Conservation (phyloP, 192 early-diverging fungal species). For the Phycomyces blakesleeanus region DNA sequence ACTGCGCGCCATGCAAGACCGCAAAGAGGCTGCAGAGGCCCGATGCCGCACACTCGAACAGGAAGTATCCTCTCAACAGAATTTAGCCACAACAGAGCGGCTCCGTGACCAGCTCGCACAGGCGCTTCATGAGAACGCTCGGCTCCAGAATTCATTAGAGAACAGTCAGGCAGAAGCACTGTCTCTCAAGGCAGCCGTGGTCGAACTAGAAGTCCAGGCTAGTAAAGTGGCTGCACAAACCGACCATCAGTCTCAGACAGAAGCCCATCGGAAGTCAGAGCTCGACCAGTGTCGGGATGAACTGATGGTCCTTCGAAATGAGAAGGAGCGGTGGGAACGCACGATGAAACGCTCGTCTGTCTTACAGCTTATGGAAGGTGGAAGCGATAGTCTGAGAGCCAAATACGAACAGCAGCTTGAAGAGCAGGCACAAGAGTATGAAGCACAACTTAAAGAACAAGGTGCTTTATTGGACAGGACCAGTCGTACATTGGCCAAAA, state of each 20-base stretch:
- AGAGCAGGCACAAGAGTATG: slow-evolving; percentile 33
- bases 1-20: slow-evolving; percentile 17
- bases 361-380: slow-evolving; percentile 35
- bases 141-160: slow-evolving; percentile 4
- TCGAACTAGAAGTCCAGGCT: slow-evolving; percentile 31
- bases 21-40: slow-evolving; percentile 11
- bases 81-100: no score
- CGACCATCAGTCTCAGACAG: slow-evolving; percentile 6
- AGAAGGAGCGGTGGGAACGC: slow-evolving; percentile 38
- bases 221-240: slow-evolving; percentile 25
- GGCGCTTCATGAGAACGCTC: neutral
- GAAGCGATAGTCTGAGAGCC: slow-evolving; percentile 12
- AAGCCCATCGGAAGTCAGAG: slow-evolving; percentile 26
- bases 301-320: slow-evolving; percentile 11
- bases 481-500: slow-evolving; percentile 10
- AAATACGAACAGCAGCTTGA: slow-evolving; percentile 29
- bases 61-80: neutral
- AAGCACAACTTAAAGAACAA: slow-evolving; percentile 33
- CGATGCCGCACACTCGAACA: neutral
- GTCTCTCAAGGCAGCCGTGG: slow-evolving; percentile 8
- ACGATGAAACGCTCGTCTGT: slow-evolving; percentile 37
- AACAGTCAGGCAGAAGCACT: neutral
- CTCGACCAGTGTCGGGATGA: slow-evolving; percentile 29
- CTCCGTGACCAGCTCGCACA: no score
- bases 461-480: slow-evolving; percentile 21